Evolutionary conservation across 1,139 yeast genomes (phyloP), one percentile per base, ranked within the genome.

Genomic region (Geotrichum reessii): DNA sequence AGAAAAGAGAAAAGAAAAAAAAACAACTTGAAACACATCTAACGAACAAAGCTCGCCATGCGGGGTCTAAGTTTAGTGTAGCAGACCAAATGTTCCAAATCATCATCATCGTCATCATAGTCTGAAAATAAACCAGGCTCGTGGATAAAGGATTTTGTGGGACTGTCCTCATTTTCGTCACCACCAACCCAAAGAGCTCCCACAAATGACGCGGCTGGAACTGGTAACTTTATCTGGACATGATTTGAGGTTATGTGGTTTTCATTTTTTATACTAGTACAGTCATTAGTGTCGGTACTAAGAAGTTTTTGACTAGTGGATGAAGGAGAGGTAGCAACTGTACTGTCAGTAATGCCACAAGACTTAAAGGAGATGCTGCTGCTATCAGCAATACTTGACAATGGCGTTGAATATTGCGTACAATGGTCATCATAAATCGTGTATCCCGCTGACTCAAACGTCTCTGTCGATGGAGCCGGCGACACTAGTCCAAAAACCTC

Each of bases 401-500:
- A 8, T 33, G 40, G 17, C 40, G 40, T 12, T 33, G 40, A 33
- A 17, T 33, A 33, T 17, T 33, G 40, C 2, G 37, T 33, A 37
- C 27, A 21, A 7, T 24, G 14, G 6, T 22, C 14, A 27, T 33
- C 25, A 21, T 19, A 17, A 5, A 52, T 28, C 2, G 55, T 44
- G 44, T 52, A 52, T 14, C 55, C 50, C 11, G 55, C 49, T 3
- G 55, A 52, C 47, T 52, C 50, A 19, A 52, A 52, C 17, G 55
- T 52, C 1, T 52, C 50, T 0, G 42, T 22, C 21, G 55, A 25
- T 2, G 55, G 28, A 3, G 50, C 50, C 11, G 55, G 55, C 9
- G 50, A 52, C 3, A 52, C 44, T 9, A 27, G 50, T 5, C 17
- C 28, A 25, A 25, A 25, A 25, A 25, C 28, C 28, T 25, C 28